Base-by-base conservation (phyloP, 805 yeast species). In the Wickerhamiella sergipiensis region DNA sequence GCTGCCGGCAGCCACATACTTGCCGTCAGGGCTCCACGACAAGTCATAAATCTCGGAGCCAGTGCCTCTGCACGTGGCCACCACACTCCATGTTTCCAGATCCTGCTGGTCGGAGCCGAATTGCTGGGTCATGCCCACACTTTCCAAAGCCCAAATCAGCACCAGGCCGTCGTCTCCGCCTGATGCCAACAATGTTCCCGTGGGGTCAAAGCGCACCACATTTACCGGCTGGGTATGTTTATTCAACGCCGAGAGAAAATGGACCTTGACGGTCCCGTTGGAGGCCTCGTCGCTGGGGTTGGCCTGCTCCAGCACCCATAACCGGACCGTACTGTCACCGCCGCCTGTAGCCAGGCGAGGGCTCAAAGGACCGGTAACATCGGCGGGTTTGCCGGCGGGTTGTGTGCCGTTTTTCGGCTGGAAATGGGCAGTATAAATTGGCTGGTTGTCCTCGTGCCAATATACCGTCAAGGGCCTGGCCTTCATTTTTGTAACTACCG, bases 111-210 rank as follows among this genome's bases (percentile, higher is more conserved):
- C 52, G 53, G 54, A 12, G 55, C 85, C 89, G 61, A 81, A 79
- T 40, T 83, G 69, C 31, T 26, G 62, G 43, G 48, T 55, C 6
- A 13, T 15, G 21, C 31, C 47, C 6, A 13, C 23, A 15, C 36
- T 23, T 13, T 40, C 42, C 19, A 74, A 69, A 42, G 70, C 72
- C 98, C 98, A 92, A 36, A 92, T 66, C 55, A 89, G 71, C 23
- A 92, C 75, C 6, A 83, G 79, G 1, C 98, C 97, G 64, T 92
- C 98, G 62, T 92, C 99, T 2, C 97, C 95, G 0, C 95, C 97
- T 0, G 90, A 76, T 0, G 97, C 97, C 21, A 92, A 69, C 6
- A 75, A 56, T 47, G 75, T 72, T 47, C 96, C 96, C 2, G 64
- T 67, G 2, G 82, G 80, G 60, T 78, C 81, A 62, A 89, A 92